Evolutionary conservation across 2,329 filamentous ascomycete species (phyloP).

Genomic region (Colletotrichum noveboracense): DNA sequence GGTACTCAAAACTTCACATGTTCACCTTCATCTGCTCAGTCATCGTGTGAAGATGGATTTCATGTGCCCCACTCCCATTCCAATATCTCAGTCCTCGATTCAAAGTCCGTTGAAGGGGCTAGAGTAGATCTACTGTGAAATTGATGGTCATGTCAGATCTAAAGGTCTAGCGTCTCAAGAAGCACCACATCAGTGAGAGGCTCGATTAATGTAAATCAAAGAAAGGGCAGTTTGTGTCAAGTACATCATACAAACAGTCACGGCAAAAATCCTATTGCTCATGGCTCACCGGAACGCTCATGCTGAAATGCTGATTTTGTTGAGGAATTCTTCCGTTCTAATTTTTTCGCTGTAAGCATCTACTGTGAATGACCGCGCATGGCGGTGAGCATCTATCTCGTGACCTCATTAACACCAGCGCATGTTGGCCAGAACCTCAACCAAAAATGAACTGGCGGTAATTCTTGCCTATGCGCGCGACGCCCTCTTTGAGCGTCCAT

Average conservation of each 20-base stretch:
- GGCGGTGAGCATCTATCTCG: background rate
- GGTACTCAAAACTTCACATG: background rate
- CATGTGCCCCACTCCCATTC: background rate
- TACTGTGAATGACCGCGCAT: background rate
- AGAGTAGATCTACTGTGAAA: background rate
- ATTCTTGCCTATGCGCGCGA: constrained; percentile 71
- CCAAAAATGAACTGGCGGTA: constrained; percentile 81
- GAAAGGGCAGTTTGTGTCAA: background rate
- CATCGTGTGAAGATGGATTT: background rate
- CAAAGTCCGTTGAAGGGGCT: background rate
- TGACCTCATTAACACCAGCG: background rate
- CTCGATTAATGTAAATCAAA: background rate
- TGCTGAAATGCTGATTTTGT: background rate
- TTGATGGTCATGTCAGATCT: background rate
- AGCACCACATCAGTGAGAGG: background rate
- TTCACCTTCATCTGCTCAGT: background rate
- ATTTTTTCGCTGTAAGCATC: background rate
- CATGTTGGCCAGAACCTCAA: constrained; percentile 23
- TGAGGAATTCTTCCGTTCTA: background rate
- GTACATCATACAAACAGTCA: background rate
- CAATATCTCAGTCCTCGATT: background rate
- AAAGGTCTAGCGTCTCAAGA: background rate
- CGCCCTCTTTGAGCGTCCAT: constrained; percentile 78
- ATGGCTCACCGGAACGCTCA: background rate
- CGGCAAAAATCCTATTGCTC: background rate